These are phyloP conservation scores for Boletus semigastroideus DNA, from an alignment of 1,284 basidiomycete species.

Conservation along the genomic window DNA sequence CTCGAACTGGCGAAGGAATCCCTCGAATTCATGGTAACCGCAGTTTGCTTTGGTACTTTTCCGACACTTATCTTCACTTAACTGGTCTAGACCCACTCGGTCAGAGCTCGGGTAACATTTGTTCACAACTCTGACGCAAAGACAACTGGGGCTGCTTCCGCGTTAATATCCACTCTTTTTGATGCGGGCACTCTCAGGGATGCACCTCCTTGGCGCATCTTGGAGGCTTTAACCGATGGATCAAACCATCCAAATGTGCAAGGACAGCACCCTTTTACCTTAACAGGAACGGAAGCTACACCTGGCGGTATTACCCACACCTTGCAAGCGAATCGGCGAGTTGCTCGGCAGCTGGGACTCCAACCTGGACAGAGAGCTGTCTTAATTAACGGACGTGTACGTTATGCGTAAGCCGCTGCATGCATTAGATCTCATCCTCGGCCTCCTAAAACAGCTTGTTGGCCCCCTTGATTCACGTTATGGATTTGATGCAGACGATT, in stretches of 20 bases:
- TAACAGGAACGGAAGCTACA: constrained; percentile 38
- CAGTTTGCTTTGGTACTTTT: not conserved
- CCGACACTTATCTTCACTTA: constrained; percentile 5
- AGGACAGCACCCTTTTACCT: constrained; percentile 39
- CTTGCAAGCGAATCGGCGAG: constrained; percentile 42
- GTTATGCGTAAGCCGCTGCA: constrained; percentile 17
- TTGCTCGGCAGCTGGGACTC: constrained; percentile 56
- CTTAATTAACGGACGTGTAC: constrained; percentile 80
- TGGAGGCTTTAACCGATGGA: constrained; percentile 13
- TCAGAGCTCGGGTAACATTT: constrained; percentile 56
- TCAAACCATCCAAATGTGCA: not conserved
- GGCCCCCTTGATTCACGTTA: constrained; percentile 53
- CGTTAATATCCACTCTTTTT: constrained; percentile 19
- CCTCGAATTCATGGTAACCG: constrained; percentile 62
- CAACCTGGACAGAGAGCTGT: constrained; percentile 59
- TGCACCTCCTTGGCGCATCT: constrained; percentile 16
- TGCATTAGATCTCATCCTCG: not conserved
- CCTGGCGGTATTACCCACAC: constrained; percentile 16
- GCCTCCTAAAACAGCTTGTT: constrained; percentile 48
- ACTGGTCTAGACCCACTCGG: constrained; percentile 39
- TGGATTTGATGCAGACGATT: constrained; percentile 66
- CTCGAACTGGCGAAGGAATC: constrained; percentile 58
- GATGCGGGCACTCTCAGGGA: constrained; percentile 8
- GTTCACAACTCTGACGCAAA: constrained; percentile 56
- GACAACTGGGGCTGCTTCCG: constrained; percentile 12